Evolutionary conservation across 2,329 filamentous ascomycete species (phyloP), one percentile per base, ranked within the genome.

Genomic region (Fusarium staphyleae): DNA sequence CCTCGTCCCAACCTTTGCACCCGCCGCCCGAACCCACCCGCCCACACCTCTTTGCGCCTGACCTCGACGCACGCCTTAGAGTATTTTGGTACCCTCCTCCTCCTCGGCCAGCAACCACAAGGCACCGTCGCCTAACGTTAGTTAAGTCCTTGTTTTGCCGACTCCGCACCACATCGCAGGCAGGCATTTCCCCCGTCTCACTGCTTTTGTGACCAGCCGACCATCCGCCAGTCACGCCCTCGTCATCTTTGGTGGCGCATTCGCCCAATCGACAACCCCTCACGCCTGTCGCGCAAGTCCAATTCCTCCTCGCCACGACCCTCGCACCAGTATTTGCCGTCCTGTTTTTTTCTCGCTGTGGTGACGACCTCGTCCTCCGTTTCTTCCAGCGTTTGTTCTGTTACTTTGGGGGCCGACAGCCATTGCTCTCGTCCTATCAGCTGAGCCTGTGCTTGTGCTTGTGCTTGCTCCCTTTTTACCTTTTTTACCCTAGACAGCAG

Each of bases 131-230:
- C 18, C 48, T 55, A 40, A n/a, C n/a, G n/a, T n/a, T n/a, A n/a
- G n/a, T n/a, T n/a, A n/a, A n/a, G 41, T 59, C 61, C 50, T 62
- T 50, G 61, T 57, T 66, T 57, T 55, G 59, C 18, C 37, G 49
- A 48, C 49, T 54, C 52, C 57, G 57, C 57, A 60, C 57, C 57
- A 52, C 44, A 46, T 63, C 45, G 45, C 56, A 57, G 61, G 41
- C 60, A 63, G 44, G 60, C 62, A 64, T 62, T 59, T 60, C 16
- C 64, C 61, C 62, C 62, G 64, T 66, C 64, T 66, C 64, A 66
- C 64, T 63, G 48, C 57, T 59, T 62, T 66, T 48, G 60, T 62
- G 58, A 62, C 58, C 58, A 62, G 58, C 58, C 54, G 58, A 62
- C 58, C 58, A 59, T 44, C 49, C 46, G 42, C 35, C 48, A 59